Evolutionary conservation across 257 asterid species (phyloP).

Genomic region (Rubia yunnanensis): DNA sequence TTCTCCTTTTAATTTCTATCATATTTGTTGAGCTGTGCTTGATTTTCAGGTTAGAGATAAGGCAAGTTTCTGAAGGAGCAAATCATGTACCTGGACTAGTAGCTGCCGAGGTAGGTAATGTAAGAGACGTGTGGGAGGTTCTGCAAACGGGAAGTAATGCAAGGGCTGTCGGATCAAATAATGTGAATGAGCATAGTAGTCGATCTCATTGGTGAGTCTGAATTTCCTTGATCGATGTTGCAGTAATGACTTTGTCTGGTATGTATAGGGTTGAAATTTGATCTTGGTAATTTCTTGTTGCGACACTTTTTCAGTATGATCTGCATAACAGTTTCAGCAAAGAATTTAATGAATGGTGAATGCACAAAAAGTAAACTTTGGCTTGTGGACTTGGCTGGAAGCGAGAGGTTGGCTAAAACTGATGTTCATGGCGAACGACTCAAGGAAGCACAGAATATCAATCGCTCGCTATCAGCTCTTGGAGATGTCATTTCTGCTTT

Average conservation of each 20-base stretch:
- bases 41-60: conserved; percentile 65
- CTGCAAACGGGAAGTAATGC: conserved; percentile 93
- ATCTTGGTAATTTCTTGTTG: background rate
- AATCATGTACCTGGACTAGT: conserved; percentile 90
- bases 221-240: background rate
- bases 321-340: conserved; percentile 69
- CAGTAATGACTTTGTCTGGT: conserved; percentile 3
- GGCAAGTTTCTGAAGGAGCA: conserved; percentile 85
- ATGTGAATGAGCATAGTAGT: conserved; percentile 95
- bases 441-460: conserved; percentile 97
- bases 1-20: background rate
- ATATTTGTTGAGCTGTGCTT: background rate
- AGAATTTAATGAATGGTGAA: conserved; percentile 60
- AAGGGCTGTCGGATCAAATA: conserved; percentile 90
- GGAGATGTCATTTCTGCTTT: conserved; percentile 95
- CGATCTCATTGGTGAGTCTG: conserved; percentile 88
- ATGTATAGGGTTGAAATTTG: background rate
- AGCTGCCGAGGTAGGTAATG: conserved; percentile 73
- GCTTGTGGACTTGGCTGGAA: conserved; percentile 99
- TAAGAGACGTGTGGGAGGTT: conserved; percentile 76
- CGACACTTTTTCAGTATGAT: conserved; percentile 52
- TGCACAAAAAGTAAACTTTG: conserved; percentile 95
- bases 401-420: conserved; percentile 94
- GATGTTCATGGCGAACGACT: conserved; percentile 95
- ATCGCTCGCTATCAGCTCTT: conserved; percentile 89